These are phyloP conservation scores for Protomyces gravidus DNA, from an alignment of 1,139 yeast species.

Conservation along the genomic window DNA sequence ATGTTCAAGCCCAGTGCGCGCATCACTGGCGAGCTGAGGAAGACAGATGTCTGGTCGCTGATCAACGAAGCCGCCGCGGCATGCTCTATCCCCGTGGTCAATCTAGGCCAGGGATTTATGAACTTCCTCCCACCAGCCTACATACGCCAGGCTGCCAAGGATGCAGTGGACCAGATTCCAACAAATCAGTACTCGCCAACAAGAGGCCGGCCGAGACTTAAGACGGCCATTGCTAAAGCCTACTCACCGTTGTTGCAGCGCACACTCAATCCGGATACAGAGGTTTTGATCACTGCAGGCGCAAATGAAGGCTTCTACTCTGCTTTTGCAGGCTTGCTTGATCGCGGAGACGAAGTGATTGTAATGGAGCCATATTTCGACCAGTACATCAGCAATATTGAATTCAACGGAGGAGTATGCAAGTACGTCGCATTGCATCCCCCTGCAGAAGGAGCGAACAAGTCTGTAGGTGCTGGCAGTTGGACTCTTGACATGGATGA, in stretches of 20 bases:
- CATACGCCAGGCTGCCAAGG: constrained; percentile 76
- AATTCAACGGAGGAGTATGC: constrained; percentile 86
- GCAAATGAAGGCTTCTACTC: constrained; percentile 89
- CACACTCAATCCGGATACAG: constrained; percentile 53
- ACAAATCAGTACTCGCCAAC: constrained; percentile 91
- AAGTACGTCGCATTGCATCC: constrained; percentile 80
- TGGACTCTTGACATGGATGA: constrained; percentile 83
- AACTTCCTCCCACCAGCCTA: constrained; percentile 63
- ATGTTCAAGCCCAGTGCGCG: constrained; percentile 25
- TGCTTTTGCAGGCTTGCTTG: constrained; percentile 75
- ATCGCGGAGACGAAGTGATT: constrained; percentile 89
- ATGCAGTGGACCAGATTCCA: constrained; percentile 65
- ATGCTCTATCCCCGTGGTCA: constrained; percentile 67
- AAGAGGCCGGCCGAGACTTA: constrained; percentile 72
- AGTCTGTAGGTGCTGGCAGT: constrained; percentile 63
- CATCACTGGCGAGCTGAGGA: constrained; percentile 14
- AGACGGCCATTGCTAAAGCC: constrained; percentile 62
- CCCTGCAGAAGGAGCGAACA: constrained; percentile 64
- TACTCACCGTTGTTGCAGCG: constrained; percentile 66
- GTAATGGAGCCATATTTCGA: constrained; percentile 98
- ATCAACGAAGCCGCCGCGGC: constrained; percentile 92
- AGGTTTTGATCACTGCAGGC: constrained; percentile 84
- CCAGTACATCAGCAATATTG: constrained; percentile 89
- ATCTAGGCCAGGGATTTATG: constrained; percentile 95
- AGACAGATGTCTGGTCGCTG: constrained; percentile 81